phyloP scores from a whole-genome alignment of 176 grass and related monocot genomes.

The Oryza brachyantha region DNA sequence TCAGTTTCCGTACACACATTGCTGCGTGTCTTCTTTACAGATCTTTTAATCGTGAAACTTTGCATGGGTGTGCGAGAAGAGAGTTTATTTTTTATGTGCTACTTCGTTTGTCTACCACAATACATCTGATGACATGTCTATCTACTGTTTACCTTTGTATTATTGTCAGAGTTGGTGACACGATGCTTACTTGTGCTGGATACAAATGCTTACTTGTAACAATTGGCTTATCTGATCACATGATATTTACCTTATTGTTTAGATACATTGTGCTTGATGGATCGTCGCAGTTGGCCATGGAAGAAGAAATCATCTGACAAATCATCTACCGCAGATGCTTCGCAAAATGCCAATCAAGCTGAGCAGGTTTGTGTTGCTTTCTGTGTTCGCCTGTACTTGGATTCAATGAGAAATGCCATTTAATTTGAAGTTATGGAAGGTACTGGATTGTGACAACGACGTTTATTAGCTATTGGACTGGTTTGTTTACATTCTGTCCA shows the following conservation, averaged over 20 bases:
- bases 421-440: neutral
- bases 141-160: slow-evolving; percentile 8
- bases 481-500: neutral
- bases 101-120: slow-evolving; percentile 4
- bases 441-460: neutral
- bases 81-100: neutral
- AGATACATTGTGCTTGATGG: slow-evolving; percentile 55
- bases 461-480: neutral
- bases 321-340: slow-evolving; percentile 42
- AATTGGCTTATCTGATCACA: slow-evolving; percentile 7
- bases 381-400: neutral
- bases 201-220: neutral
- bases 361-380: slow-evolving; percentile 58
- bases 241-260: slow-evolving; percentile 16
- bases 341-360: slow-evolving; percentile 51
- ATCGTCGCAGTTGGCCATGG: slow-evolving; percentile 97
- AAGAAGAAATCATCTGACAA: slow-evolving; percentile 99
- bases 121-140: neutral
- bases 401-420: neutral
- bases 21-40: neutral
- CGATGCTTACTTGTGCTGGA: neutral
- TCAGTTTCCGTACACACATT: neutral
- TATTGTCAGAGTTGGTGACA: neutral
- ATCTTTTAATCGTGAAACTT: slow-evolving; percentile 2
- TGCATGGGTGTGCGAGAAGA: neutral